Conservation (phyloP, 2,329 filamentous ascomycete genomes). For the Sarocladiaceae sp. region DNA sequence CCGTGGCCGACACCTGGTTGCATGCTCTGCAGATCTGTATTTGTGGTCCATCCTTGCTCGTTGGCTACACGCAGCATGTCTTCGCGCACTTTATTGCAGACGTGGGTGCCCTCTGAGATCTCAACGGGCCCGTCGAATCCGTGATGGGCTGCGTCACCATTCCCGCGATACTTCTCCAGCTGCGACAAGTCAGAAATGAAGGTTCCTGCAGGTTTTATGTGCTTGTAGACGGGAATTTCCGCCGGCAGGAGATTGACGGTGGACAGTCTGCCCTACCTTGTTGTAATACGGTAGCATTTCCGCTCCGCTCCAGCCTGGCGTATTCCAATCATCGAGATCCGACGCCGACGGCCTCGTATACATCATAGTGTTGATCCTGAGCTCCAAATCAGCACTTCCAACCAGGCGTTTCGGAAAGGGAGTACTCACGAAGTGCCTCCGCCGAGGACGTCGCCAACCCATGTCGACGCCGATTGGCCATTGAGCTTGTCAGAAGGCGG, state of each 20-base stretch:
- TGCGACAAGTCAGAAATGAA: constrained; percentile 13
- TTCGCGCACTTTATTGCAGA: constrained; percentile 31
- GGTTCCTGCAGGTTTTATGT: background rate
- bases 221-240: too few species aligned
- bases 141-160: constrained; percentile 37
- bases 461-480: background rate
- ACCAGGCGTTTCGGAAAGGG: too few species aligned
- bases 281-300: constrained; percentile 25
- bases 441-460: background rate
- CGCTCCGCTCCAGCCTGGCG: constrained; percentile 25
- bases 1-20: constrained; percentile 32
- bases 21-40: constrained; percentile 44
- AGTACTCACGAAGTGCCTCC: background rate
- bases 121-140: constrained; percentile 50
- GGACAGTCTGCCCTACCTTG: constrained; percentile 19
- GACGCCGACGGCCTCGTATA: constrained; percentile 24
- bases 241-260: too few species aligned
- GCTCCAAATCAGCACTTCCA: background rate
- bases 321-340: constrained; percentile 28
- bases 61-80: constrained; percentile 42
- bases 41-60: constrained; percentile 42
- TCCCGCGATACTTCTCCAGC: constrained; percentile 42
- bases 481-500: background rate
- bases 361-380: constrained; percentile 25
- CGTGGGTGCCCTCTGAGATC: constrained; percentile 41